phyloP scores from a whole-genome alignment of 2,329 filamentous ascomycete species.

The Sporothrix protearum region DNA sequence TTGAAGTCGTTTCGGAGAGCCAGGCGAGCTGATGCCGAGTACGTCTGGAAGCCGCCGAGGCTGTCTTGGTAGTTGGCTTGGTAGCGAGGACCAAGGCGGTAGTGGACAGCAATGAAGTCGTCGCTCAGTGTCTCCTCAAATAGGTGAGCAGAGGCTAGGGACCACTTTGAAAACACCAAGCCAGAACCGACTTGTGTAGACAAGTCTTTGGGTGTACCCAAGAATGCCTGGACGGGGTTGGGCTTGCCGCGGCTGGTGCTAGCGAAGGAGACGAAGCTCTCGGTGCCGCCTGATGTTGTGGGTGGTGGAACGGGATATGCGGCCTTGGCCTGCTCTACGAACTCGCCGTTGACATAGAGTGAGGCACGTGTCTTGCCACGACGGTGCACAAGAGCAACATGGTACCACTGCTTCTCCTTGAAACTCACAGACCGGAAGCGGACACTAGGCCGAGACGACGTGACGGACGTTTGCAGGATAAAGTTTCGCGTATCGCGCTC shows the following conservation, averaged over 20 bases:
- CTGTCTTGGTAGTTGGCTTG: constrained; percentile 96
- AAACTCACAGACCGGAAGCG: constrained; percentile 85
- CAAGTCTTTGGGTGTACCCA: constrained; percentile 87
- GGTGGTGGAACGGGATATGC: constrained; percentile 79
- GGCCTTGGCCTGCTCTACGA: constrained; percentile 86
- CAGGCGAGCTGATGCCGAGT: constrained; percentile 84
- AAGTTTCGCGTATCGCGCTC: constrained; percentile 92
- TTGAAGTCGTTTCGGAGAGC: constrained; percentile 91
- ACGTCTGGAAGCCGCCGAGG: constrained; percentile 92
- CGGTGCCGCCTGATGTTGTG: constrained; percentile 55
- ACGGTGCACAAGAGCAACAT: constrained; percentile 83
- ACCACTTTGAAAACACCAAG: constrained; percentile 76
- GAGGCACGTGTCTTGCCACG: constrained; percentile 76
- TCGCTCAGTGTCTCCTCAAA: constrained; percentile 86
- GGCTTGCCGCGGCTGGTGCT: constrained; percentile 49
- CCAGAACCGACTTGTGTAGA: constrained; percentile 71
- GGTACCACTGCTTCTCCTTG: constrained; percentile 79
- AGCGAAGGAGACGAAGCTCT: constrained; percentile 67
- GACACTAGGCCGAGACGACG: constrained; percentile 79
- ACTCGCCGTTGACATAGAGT: constrained; percentile 89
- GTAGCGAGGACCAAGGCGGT: constrained; percentile 84
- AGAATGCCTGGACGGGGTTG: constrained; percentile 80
- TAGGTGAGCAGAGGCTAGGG: constrained; percentile 81
- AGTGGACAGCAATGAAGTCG: constrained; percentile 86
- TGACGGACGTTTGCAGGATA: constrained; percentile 93